Evolutionary conservation across 148 eudicot species (phyloP), one percentile per base, ranked within the genome.

Genomic region (Arbutus unedo): DNA sequence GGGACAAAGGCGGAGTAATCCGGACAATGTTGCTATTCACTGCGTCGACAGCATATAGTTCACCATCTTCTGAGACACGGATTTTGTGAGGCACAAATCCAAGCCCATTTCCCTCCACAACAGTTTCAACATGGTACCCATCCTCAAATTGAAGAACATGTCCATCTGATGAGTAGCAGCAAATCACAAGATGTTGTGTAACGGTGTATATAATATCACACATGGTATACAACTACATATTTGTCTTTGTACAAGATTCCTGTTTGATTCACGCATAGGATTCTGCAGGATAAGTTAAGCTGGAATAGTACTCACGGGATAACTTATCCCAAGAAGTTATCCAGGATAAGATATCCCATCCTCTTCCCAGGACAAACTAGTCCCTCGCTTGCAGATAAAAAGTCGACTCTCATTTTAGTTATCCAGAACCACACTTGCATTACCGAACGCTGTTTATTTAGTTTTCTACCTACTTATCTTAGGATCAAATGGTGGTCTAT

Each of bases 41-140:
- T 9, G 93, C 88, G 89, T 97, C 98, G 62, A 97, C 99, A 82
- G 99, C 98, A 84, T 88, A 97, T 45, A 97, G 93, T 81, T 97
- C 99, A 21, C 99, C 99, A 59, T 97, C 99, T 45, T 91, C 90
- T 60, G 97, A 91, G 41, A 97, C 93, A 54, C 96, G 90, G 23
- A 97, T 91, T 8, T 90, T 86, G 85, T 96, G 90, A 56, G 99
- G 98, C 66, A 89, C 85, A 79, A 92, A 92, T 44, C 98, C 99
- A 79, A 97, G 91, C 53, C 90, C 98, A 87, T 92, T 94, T 75
- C 99, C 99, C 85, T 93, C 95, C 38, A 94, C 97, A 74, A 94
- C 91, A 53, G 98, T 97, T 84, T 94, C 98, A 51, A 97, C 97
- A 80, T 94, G 89, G 89, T 97, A 94, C 50, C 99, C 98, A 78